phyloP scores from a whole-genome alignment of 1,284 basidiomycete genomes.

The Sanghuangporus sanghuang region DNA sequence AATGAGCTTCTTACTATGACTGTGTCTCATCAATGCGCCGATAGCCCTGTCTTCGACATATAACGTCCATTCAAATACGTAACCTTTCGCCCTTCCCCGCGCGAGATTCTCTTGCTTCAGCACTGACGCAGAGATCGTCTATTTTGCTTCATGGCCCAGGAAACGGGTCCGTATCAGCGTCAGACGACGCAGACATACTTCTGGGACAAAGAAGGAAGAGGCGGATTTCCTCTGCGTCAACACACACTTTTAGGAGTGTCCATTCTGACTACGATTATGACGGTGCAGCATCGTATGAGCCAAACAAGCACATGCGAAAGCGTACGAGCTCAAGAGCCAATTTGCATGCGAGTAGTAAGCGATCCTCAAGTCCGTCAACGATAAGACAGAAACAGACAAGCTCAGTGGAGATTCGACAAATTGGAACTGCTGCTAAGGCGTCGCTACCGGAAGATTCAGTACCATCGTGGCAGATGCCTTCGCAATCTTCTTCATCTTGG shows the following conservation, averaged over 20 bases:
- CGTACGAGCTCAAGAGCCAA: conserved; percentile 34
- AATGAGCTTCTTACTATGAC: not conserved
- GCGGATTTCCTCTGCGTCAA: conserved; percentile 56
- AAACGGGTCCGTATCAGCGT: conserved; percentile 47
- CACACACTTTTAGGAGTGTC: conserved; percentile 39
- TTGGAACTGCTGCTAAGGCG: not conserved
- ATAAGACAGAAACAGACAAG: not conserved
- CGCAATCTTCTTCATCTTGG: conserved; percentile 23
- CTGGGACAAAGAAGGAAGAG: conserved; percentile 53
- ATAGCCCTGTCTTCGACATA: conserved; percentile 70
- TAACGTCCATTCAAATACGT: conserved; percentile 66
- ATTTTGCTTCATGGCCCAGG: conserved; percentile 28
- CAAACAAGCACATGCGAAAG: not conserved
- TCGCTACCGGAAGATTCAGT: conserved; percentile 1
- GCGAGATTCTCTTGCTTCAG: conserved; percentile 70
- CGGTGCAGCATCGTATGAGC: not conserved
- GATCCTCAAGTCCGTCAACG: not conserved
- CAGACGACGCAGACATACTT: conserved; percentile 67
- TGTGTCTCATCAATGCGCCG: not conserved
- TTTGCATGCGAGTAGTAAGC: conserved; percentile 24
- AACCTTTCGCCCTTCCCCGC: conserved; percentile 79
- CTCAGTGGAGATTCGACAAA: not conserved
- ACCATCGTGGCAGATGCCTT: conserved; percentile 12
- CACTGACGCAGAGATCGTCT: conserved; percentile 53
- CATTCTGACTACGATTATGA: conserved; percentile 39